These are phyloP conservation scores for Cicer chorassanicum DNA, from an alignment of 306 rosid genomes.

Conservation along the genomic window DNA sequence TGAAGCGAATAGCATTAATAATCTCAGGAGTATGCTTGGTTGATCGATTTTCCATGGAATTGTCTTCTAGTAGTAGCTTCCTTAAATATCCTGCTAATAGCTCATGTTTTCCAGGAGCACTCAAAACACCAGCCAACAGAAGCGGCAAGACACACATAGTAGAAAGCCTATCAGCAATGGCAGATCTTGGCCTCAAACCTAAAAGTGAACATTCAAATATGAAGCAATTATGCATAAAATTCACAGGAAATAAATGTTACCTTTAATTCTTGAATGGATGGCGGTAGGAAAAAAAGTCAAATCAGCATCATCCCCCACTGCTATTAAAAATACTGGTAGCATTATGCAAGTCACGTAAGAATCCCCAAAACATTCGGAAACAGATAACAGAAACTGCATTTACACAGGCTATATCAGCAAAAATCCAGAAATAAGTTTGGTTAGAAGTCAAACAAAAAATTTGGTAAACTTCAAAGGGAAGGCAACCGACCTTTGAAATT, in stretches of 20 bases:
- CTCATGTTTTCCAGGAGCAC: conserved; percentile 72
- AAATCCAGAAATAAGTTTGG: conserved; percentile 23
- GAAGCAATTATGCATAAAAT: conserved; percentile 37
- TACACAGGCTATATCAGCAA: conserved; percentile 46
- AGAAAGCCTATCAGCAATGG: conserved; percentile 76
- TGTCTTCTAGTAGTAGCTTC: conserved; percentile 73
- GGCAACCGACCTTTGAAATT: conserved; percentile 70
- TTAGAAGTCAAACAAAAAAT: conserved; percentile 18
- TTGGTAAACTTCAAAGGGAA: conserved; percentile 30
- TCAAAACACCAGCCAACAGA: conserved; percentile 87
- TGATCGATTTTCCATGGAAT: conserved; percentile 56
- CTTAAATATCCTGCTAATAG: conserved; percentile 72
- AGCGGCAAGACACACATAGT: conserved; percentile 88
- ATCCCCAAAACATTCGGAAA: conserved; percentile 82
- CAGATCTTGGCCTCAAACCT: conserved; percentile 86
- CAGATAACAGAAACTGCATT: conserved; percentile 85
- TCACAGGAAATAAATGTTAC: conserved; percentile 47
- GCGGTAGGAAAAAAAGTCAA: conserved; percentile 76
- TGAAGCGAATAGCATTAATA: conserved; percentile 85
- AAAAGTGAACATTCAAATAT: conserved; percentile 46
- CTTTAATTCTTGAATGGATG: conserved; percentile 76
- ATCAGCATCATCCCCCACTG: conserved; percentile 79
- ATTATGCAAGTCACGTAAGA: conserved; percentile 78
- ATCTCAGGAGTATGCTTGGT: conserved; percentile 69
- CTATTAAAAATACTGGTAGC: conserved; percentile 84